Evolutionary conservation across 768 basidiomycete genomes (phyloP), one percentile per base, ranked within the genome.

Genomic region (Xerocomellus chrysenteron): DNA sequence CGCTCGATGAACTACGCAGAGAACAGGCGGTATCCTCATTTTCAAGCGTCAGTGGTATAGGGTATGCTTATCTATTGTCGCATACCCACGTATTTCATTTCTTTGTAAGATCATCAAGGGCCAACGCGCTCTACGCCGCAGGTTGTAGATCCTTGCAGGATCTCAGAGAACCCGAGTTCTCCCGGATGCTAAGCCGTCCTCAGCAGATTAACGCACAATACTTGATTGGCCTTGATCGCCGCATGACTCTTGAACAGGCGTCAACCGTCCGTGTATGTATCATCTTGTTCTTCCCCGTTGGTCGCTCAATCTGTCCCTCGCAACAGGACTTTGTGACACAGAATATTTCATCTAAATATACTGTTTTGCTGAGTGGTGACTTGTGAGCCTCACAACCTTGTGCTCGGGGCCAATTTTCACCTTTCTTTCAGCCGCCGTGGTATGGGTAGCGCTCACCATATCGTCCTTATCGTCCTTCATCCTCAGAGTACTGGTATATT

Each of bases 331-430:
- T 83, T 48, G 74, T 84, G 50, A 73, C 70, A 33, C 72, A 79
- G 16, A 75, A 74, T 54, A 57, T 86, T 7, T 75, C 78, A 37
- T 64, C 75, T 19, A 78, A 76, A 44, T 83, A 78, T 58, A 80
- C 84, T 55, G 58, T 82, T 17, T 63, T 77, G 32, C 62, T 84
- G n/a, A 76, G 75, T 0, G 86, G 85, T 11, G 76, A 75, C 69
- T 83, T 85, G 86, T 88, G 64, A 66, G 86, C 70, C 5, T 21
- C n/a, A 12, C n/a, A n/a, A 54, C 8, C n/a, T 21, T 39, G 28
- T 17, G 30, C 21, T 44, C 19, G 12, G 28, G 17, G 2, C 2
- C 6, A n/a, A 40, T 37, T 17, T 36, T 59, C 9, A 56, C 35
- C n/a, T 33, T 32, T 52, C n/a, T 46, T 39, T 47, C 37, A 67